Evolutionary conservation across 208 protist species (phyloP).

Genomic region (Trypanosomatidae sp.): DNA sequence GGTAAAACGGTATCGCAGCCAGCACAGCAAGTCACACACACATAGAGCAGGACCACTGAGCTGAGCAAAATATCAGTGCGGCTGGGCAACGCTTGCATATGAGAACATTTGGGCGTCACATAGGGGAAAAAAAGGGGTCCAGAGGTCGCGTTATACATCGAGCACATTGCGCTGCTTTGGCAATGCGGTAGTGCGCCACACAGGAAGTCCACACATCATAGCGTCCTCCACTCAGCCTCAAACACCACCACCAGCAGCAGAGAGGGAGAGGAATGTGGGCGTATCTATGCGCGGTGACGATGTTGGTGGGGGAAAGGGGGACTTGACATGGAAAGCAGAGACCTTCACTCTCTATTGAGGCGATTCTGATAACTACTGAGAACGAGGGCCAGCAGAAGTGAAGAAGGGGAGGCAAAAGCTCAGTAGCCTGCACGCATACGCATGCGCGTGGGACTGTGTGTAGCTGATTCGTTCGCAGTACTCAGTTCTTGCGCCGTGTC

Average conservation of each 20-base stretch:
- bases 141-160: not conserved
- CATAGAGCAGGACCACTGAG: not conserved
- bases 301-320: slow-evolving; percentile 1
- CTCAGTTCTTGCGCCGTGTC: slow-evolving; percentile 89
- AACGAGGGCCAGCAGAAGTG: not conserved
- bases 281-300: not conserved
- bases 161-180: not conserved
- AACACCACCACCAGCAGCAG: not conserved
- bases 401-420: not conserved
- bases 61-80: not conserved
- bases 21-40: not conserved
- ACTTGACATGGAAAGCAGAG: not conserved
- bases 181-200: not conserved
- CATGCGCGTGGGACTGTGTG: not conserved
- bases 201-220: not conserved
- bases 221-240: not conserved
- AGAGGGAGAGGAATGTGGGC: not conserved
- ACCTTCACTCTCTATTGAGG: not conserved
- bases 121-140: not conserved
- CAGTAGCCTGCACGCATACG: not conserved
- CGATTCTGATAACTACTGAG: not conserved
- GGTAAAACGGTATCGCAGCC: not conserved
- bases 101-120: not conserved
- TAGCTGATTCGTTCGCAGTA: not conserved
- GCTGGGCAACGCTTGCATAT: not conserved